Conservation (phyloP, 805 yeast species). For the Metschnikowia santaceciliae region DNA sequence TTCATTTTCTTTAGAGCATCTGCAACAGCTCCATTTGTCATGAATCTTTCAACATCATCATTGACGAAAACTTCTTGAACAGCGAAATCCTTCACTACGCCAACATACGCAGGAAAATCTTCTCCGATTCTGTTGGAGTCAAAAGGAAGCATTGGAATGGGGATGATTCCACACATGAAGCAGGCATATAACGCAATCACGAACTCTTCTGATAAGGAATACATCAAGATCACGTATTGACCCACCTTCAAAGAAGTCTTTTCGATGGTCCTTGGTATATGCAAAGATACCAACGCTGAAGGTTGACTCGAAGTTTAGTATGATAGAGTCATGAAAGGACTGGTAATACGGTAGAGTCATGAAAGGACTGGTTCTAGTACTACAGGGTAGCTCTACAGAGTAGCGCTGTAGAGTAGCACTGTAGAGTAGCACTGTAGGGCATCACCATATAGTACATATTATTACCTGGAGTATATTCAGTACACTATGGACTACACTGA, state of each 20-base stretch:
- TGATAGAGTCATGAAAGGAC: too few species aligned
- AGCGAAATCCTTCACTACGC: conserved; percentile 65
- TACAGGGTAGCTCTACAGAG: too few species aligned
- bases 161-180: conserved; percentile 71
- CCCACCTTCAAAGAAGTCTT: conserved; percentile 66
- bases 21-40: conserved; percentile 65
- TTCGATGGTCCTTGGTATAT: too few species aligned
- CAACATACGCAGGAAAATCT: conserved; percentile 64
- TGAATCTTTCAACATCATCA: conserved; percentile 62
- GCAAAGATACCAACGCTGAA: too few species aligned
- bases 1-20: conserved; percentile 51
- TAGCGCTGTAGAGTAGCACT: too few species aligned
- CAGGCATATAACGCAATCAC: conserved; percentile 84
- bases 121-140: conserved; percentile 65
- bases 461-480: too few species aligned
- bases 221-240: conserved; percentile 73
- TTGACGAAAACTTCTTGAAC: conserved; percentile 74
- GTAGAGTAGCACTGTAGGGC: too few species aligned
- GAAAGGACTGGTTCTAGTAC: too few species aligned
- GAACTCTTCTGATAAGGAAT: conserved; percentile 83
- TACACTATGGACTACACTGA: too few species aligned
- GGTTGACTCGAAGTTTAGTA: too few species aligned
- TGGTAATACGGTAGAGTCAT: too few species aligned
- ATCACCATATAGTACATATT: too few species aligned
- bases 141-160: conserved; percentile 72